phyloP scores from a whole-genome alignment of 495 filamentous ascomycete genomes.

The Talaromyces stipitatus region DNA sequence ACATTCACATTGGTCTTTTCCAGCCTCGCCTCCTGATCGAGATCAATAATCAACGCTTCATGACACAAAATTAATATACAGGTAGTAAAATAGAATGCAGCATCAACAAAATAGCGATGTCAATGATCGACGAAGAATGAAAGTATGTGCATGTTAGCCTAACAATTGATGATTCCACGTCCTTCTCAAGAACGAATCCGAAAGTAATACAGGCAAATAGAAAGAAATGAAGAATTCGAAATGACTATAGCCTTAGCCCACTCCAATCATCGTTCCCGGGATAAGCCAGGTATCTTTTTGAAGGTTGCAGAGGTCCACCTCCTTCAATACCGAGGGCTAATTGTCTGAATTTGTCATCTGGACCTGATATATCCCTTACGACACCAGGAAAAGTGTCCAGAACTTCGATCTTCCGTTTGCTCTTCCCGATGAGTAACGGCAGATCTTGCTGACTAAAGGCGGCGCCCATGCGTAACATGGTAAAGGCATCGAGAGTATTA shows the following conservation, averaged over 20 bases:
- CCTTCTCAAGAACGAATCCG: not conserved
- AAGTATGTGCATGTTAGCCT: no score
- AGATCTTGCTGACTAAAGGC: slow-evolving; percentile 10
- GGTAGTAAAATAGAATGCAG: no score
- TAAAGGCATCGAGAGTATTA: slow-evolving; percentile 17
- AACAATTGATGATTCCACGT: not conserved
- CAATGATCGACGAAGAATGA: no score
- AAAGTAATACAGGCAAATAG: not conserved
- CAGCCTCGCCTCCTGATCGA: no score
- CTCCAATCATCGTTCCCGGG: slow-evolving; percentile 10
- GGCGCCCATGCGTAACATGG: slow-evolving; percentile 21
- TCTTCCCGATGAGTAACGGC: slow-evolving; percentile 10
- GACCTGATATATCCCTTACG: slow-evolving; percentile 12
- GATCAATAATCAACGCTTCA: no score
- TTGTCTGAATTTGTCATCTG: slow-evolving; percentile 5
- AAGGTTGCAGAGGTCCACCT: not conserved
- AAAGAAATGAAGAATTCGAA: no score
- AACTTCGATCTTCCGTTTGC: slow-evolving; percentile 5
- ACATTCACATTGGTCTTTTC: no score
- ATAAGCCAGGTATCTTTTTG: slow-evolving; percentile 3
- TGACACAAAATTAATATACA: no score
- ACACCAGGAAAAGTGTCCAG: slow-evolving; percentile 14
- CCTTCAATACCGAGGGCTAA: slow-evolving; percentile 3
- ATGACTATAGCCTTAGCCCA: not conserved
- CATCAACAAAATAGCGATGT: no score